Conservation (phyloP, 345 rosid genomes). For the Zanthoxylum bungeanum region DNA sequence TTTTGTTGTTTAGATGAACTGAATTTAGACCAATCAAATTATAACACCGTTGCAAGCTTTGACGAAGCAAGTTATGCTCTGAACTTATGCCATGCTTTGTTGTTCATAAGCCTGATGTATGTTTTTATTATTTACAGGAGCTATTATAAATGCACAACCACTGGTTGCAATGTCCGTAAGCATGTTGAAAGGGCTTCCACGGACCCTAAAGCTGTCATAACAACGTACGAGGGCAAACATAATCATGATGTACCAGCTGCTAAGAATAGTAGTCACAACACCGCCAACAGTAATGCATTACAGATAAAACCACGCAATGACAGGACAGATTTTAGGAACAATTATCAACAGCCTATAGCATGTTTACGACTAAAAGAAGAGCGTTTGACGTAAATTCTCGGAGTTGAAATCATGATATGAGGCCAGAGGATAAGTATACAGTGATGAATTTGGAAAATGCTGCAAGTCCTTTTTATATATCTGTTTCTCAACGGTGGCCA, state of each 20-base stretch:
- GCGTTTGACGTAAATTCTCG: slow-evolving; percentile 33
- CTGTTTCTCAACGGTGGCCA: slow-evolving; percentile 18
- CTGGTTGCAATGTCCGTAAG: slow-evolving; percentile 79
- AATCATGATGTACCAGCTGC: slow-evolving; percentile 78
- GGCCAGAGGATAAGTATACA: neutral
- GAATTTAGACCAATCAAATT: neutral
- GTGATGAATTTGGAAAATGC: too few relatives aligned
- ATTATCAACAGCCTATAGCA: slow-evolving; percentile 46
- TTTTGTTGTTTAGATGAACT: neutral
- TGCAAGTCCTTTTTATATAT: too few relatives aligned
- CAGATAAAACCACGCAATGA: slow-evolving; percentile 29
- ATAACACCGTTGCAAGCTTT: neutral
- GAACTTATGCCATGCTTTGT: neutral
- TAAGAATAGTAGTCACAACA: slow-evolving; percentile 48
- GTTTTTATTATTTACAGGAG: slow-evolving; percentile 56
- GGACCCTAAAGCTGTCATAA: slow-evolving; percentile 87
- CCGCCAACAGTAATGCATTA: slow-evolving; percentile 34
- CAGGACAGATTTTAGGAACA: slow-evolving; percentile 23
- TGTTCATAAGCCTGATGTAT: neutral
- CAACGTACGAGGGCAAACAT: slow-evolving; percentile 93
- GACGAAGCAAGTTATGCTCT: neutral
- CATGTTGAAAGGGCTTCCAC: slow-evolving; percentile 90
- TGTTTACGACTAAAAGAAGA: slow-evolving; percentile 65
- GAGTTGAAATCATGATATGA: neutral
- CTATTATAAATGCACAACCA: slow-evolving; percentile 87